Evolutionary conservation across 2,329 filamentous ascomycete genomes (phyloP), one percentile per base, ranked within the genome.

Genomic region (Penicillium verrucosum): DNA sequence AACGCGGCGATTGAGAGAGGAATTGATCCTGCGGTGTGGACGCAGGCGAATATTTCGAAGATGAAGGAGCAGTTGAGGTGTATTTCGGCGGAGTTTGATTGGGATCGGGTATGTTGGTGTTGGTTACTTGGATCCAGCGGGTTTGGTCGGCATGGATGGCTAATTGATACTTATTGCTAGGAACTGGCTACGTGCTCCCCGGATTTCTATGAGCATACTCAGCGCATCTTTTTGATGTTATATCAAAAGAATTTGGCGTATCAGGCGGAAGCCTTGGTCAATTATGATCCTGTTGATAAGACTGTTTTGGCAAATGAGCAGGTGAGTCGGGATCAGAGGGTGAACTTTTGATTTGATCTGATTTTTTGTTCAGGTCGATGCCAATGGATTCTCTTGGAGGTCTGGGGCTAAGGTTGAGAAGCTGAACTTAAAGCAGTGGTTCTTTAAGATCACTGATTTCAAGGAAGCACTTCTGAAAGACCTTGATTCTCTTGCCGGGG

Each of bases 281-380:
- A 96, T 74, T 96, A 90, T 77, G 92, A 96, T 64, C 92, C 92
- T 1, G 82, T 96, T 29, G 92, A 96, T 70, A 87, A 89, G 70
- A 96, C 92, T 0, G 92, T 96, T 16, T 79, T 96, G 57, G 92
- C 92, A 11, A 96, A 96, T 70, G 92, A 96, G 74, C 92, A 96
- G 75, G 74, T 76, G 57, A 59, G 37, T 45, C 23, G 18, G 11
- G 44, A 57, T 34, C 37, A 27, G 29, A 29, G 42, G 18, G 21
- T 21, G 2, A 16, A 16, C 27, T 23, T 7, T 29, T 38, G 21
- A 42, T 54, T 49, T 45, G 18, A 5, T 32, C 59, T 61, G 11
- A 61, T 42, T 42, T 36, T 34, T 18, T 37, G 36, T 41, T 0
- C 54, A 75, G 73, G 90, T 96, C n/a, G 90, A 95, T 70, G 82